Conservation (phyloP, 2,329 filamentous ascomycete genomes). For the Cadophora gregata region DNA sequence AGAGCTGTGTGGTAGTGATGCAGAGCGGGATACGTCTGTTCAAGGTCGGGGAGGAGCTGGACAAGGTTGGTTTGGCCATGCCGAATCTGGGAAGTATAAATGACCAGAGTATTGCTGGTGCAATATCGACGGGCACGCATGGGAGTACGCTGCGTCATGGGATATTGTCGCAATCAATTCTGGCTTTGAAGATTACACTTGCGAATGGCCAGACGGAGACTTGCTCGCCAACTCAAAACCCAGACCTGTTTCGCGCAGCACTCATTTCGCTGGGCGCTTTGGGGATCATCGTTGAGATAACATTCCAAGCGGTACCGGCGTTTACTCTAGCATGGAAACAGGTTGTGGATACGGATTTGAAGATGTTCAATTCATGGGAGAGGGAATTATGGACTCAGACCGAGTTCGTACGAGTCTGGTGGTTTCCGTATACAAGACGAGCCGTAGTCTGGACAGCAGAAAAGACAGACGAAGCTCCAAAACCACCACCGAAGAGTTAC, state of each 20-base stretch:
- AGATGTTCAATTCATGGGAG: constrained; percentile 75
- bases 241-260: constrained; percentile 85
- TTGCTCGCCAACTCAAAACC: constrained; percentile 71
- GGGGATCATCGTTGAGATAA: constrained; percentile 89
- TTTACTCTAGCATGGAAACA: constrained; percentile 91
- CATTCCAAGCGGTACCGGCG: constrained; percentile 78
- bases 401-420: constrained; percentile 96
- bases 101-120: constrained; percentile 89
- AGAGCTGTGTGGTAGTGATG: constrained; percentile 72
- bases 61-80: constrained; percentile 79
- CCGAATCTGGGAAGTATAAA: constrained; percentile 95
- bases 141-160: constrained; percentile 86
- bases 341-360: constrained; percentile 71
- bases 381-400: constrained; percentile 78
- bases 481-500: constrained; percentile 67
- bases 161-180: constrained; percentile 79
- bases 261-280: constrained; percentile 87
- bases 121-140: constrained; percentile 92
- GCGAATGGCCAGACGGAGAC: constrained; percentile 76
- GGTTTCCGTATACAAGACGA: constrained; percentile 90
- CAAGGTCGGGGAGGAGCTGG: constrained; percentile 75
- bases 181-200: constrained; percentile 78
- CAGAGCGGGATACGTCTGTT: constrained; percentile 88
- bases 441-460: constrained; percentile 92
- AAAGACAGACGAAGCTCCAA: constrained; percentile 68